Conservation (phyloP, 73 alveolate species). For the Paramecium primaurelia region DNA sequence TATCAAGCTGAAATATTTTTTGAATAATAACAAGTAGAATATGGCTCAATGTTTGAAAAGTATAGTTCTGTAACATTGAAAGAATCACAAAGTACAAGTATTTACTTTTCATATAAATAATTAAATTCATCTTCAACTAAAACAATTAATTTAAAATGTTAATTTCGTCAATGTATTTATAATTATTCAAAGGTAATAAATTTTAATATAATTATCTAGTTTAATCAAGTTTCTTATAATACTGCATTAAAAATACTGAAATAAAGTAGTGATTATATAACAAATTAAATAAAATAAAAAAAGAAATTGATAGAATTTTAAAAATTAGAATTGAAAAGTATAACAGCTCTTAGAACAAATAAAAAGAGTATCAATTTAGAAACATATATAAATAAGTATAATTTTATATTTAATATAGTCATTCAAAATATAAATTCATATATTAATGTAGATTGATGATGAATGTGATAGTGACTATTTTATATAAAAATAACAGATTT, state of each 20-base stretch:
- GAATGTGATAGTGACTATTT: not conserved
- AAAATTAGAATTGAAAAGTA: not conserved
- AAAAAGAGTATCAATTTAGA: not conserved
- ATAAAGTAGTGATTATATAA: not conserved
- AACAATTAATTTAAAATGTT: slow-evolving; percentile 4
- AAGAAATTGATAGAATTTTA: not conserved
- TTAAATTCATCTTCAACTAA: not conserved
- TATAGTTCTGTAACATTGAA: not conserved
- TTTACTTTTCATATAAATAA: not conserved
- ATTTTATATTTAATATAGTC: not conserved
- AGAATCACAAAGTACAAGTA: not conserved
- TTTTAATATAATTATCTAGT: not conserved
- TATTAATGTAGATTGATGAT: slow-evolving; percentile 14
- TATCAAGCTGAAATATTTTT: slow-evolving; percentile 4
- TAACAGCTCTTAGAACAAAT: not conserved
- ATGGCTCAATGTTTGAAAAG: slow-evolving; percentile 44
- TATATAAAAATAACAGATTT: not conserved
- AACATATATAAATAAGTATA: not conserved
- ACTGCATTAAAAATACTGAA: not conserved
- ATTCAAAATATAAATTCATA: slow-evolving; percentile 17
- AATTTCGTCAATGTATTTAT: not conserved
- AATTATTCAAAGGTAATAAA: not conserved
- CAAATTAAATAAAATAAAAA: not conserved
- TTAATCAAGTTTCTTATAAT: not conserved
- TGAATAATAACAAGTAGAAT: not conserved